Base-by-base conservation (phyloP, 1,284 basidiomycete genomes). In the Stereum hirsutum region DNA sequence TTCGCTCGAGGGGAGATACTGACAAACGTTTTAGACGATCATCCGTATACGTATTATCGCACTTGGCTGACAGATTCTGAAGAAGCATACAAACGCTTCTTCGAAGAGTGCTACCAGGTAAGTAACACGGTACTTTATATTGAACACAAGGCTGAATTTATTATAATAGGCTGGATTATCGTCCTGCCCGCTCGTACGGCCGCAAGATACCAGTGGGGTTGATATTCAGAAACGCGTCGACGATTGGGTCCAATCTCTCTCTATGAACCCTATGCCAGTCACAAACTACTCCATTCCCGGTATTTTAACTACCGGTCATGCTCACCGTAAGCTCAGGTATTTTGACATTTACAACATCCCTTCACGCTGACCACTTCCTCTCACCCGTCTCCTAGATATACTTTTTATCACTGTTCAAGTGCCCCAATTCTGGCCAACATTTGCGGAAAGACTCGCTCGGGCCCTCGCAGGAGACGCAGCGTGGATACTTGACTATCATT, bases 271-370 rank as follows among this genome's bases (percentile, higher is more conserved):
- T 0, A 28, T 66, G 6, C 47, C 62, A 3, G 58, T 58, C 5
- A 54, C 61, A 0, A 46, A 57, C 27, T 58, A 54, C 0, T 38
- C 44, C 8, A 47, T 51, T 3, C 59, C 63, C 1, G 64, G 62
- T 0, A 50, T 58, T n/a, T 50, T 69, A 5, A 67, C 62, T 5
- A 55, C 55, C 5, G 66, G 65, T 6, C 53, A 57, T 31, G 59
- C 55, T 1, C 50, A 15, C 25, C 14, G 38, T 39, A 27, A 3
- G 23, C 7, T 12, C 12, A 7, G 4, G 10, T 39, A n/a, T 14
- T 17, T 26, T n/a, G 15, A n/a, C n/a, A n/a, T n/a, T n/a, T n/a
- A n/a, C n/a, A n/a, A n/a, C n/a, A n/a, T n/a, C n/a, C n/a, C n/a
- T n/a, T n/a, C n/a, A n/a, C n/a, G n/a, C n/a, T n/a, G n/a, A n/a